These are phyloP conservation scores for Calonectria pseudoturangicola DNA, from an alignment of 2,329 filamentous ascomycete species.

Conservation along the genomic window DNA sequence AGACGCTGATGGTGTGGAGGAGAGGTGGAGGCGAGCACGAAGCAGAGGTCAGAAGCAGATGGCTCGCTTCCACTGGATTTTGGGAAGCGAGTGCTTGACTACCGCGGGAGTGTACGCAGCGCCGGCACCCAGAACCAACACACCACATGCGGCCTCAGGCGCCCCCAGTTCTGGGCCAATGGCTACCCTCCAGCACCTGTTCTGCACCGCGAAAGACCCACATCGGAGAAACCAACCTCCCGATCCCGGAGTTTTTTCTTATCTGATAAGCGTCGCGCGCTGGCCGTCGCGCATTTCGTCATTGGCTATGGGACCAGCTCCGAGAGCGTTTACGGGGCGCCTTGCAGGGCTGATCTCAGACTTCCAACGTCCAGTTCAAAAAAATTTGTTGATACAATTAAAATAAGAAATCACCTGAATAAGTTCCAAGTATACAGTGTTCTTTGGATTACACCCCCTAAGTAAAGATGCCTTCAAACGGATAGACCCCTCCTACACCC, in stretches of 20 bases:
- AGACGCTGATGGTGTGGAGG: constrained; percentile 45
- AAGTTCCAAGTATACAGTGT: background rate
- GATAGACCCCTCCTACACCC: background rate
- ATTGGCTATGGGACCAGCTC: constrained; percentile 38
- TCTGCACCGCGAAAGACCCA: constrained; percentile 39
- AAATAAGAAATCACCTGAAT: background rate
- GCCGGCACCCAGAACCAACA: constrained; percentile 38
- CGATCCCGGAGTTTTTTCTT: constrained; percentile 51
- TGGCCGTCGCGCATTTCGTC: constrained; percentile 48
- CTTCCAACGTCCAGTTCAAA: constrained; percentile 8
- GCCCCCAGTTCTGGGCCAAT: constrained; percentile 39
- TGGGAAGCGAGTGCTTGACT: constrained; percentile 51
- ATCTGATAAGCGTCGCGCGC: constrained; percentile 49
- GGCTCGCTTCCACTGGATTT: constrained; percentile 50
- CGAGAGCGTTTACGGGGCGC: constrained; percentile 2
- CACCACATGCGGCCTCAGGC: constrained; percentile 46
- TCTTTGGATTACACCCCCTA: constrained; percentile 10
- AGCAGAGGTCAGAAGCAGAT: constrained; percentile 49
- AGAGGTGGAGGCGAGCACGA: constrained; percentile 50
- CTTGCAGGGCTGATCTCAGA: constrained; percentile 2
- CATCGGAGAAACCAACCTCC: constrained; percentile 50
- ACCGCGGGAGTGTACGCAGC: constrained; percentile 43
- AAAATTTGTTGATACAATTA: constrained; percentile 21
- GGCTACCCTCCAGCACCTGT: background rate
- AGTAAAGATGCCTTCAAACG: constrained; percentile 8